Evolutionary conservation across 148 eudicot species (phyloP), one percentile per base, ranked within the genome.

Genomic region (Suaeda aralocaspica): DNA sequence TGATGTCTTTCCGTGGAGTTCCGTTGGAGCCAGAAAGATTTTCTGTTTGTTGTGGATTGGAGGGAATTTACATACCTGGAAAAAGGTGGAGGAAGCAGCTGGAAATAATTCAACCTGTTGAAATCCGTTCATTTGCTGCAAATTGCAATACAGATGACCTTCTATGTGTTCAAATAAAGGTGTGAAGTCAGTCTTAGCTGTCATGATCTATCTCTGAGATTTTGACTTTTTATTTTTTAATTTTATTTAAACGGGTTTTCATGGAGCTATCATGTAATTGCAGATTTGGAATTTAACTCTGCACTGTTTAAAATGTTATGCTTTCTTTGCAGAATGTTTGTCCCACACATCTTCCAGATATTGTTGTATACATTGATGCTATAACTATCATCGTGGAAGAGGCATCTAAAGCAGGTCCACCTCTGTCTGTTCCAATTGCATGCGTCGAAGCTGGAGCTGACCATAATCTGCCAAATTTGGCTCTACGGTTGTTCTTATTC

Each of bases 151-250:
- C 99, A 52, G 97, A 94, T 78, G 96, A 94, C 79, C 81, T 94
- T 76, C 96, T 94, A 52, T 94, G 97, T 81, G 97, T 94, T 71
- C 96, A 89, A 76, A 86, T 94, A 77, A 94, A 94, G 96, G 99
- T 86, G 60, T 30, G 75, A 12, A 42, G 26, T 76, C 36, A 16
- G 18, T 58, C 53, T 48, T 49, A 53, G 18, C 64, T 26, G 14
- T 67, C 68, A 50, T 67, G 67, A 36, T 59, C 56, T 21, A 24
- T 46, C 50, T 46, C n/a, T 36, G 41, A 36, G 41, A 3, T 36
- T 48, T n/a, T 63, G 39, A 31, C 12, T 65, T 60, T 58, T n/a
- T 55, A 36, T 36, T 36, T 3, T 36, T 36, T 36, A 36, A 36
- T 30, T 56, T 50, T 48, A n/a, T 28, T 49, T 41, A 51, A 33